Evolutionary conservation across 352 stramenopile genomes (phyloP).

Genomic region (Pythium utonaiense): DNA sequence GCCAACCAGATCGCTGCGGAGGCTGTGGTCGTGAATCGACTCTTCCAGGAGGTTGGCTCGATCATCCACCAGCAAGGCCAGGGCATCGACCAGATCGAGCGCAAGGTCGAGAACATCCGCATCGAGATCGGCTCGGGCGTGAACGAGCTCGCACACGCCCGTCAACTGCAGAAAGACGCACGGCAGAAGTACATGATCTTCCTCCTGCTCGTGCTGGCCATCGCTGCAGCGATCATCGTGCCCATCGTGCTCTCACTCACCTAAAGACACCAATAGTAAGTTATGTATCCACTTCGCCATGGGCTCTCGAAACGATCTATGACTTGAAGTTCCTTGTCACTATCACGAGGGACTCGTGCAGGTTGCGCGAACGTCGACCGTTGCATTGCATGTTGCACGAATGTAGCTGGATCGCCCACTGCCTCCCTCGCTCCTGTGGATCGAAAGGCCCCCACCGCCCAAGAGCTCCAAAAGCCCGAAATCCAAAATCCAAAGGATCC

Average conservation of each 20-base stretch:
- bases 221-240: constrained; percentile 45
- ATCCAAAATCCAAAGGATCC: constrained; percentile 2
- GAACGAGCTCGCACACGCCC: constrained; percentile 63
- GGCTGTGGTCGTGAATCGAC: constrained; percentile 58
- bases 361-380: neutral
- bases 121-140: constrained; percentile 74
- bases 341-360: neutral
- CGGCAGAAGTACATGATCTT: constrained; percentile 60
- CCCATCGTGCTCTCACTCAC: constrained; percentile 44
- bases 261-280: constrained; percentile 8
- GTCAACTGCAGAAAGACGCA: constrained; percentile 53
- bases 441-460: constrained; percentile 3
- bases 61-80: constrained; percentile 64
- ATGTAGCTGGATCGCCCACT: constrained; percentile 6
- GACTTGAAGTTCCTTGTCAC: constrained; percentile 15
- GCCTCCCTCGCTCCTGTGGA: constrained; percentile 23
- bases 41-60: constrained; percentile 66
- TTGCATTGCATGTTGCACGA: constrained; percentile 8
- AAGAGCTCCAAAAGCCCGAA: neutral
- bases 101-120: constrained; percentile 65
- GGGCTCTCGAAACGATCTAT: neutral
- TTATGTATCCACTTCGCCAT: constrained; percentile 1
- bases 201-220: constrained; percentile 29
- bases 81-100: constrained; percentile 66
- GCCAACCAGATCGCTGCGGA: constrained; percentile 58